phyloP scores from a whole-genome alignment of 352 stramenopile species.

The Phytophthora niederhauseri region DNA sequence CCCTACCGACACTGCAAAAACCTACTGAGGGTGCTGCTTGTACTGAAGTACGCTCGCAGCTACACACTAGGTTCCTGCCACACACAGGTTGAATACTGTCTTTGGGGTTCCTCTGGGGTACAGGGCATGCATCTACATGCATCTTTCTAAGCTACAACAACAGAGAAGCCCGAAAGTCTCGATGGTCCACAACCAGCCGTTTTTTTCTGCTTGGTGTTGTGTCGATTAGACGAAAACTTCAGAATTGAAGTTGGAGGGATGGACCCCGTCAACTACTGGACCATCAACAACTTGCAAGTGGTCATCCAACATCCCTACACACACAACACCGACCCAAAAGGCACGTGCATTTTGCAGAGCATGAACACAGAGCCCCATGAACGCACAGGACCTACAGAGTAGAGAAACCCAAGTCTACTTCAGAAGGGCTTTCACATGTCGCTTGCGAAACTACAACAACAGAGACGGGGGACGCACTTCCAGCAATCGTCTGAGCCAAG shows the following conservation, averaged over 20 bases:
- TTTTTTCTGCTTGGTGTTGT: slow-evolving; percentile 22
- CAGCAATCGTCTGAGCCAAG: slow-evolving; percentile 5
- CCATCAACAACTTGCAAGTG: slow-evolving; percentile 1
- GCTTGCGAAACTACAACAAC: slow-evolving; percentile 26
- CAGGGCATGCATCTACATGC: background rate
- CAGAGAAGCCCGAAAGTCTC: background rate
- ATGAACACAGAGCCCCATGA: background rate
- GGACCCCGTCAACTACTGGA: slow-evolving; percentile 1
- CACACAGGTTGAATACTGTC: background rate
- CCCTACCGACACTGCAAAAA: background rate
- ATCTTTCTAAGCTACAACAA: background rate
- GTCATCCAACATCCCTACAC: background rate
- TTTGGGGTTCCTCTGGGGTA: background rate
- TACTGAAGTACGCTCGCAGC: background rate
- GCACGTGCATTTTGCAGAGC: background rate
- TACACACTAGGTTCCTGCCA: background rate
- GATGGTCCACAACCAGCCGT: background rate
- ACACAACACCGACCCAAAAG: slow-evolving; percentile 1
- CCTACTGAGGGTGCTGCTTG: background rate
- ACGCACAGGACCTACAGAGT: no score
- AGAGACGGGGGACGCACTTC: slow-evolving; percentile 11
- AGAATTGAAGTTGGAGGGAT: slow-evolving; percentile 29
- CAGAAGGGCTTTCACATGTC: slow-evolving; percentile 28
- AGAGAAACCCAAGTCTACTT: no score
- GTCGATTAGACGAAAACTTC: slow-evolving; percentile 35